phyloP scores from a whole-genome alignment of 129 eudicot species.

The Rutidosis leptorrhynchoides region DNA sequence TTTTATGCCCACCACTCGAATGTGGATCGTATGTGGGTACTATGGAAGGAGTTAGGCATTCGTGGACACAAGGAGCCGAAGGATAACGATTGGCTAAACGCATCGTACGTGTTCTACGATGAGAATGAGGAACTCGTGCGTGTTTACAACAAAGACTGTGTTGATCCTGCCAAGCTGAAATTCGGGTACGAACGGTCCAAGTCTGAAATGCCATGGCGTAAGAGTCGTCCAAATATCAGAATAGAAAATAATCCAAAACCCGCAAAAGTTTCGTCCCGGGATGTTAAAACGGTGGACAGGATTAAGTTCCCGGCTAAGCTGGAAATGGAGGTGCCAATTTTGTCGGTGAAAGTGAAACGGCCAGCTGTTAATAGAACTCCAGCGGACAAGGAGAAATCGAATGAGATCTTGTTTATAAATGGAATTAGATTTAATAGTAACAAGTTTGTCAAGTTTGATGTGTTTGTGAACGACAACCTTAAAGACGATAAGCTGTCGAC shows the following conservation, averaged over 20 bases:
- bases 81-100: conserved; percentile 38
- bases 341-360: conserved; percentile 38
- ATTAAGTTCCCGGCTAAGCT: conserved; percentile 31
- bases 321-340: conserved; percentile 26
- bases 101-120: conserved; percentile 46
- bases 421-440: conserved; percentile 23
- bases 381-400: conserved; percentile 41
- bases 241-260: no score
- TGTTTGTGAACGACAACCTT: conserved; percentile 44
- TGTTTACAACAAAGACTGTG: conserved; percentile 15
- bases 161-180: neutral
- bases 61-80: conserved; percentile 23
- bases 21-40: conserved; percentile 25
- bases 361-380: conserved; percentile 37
- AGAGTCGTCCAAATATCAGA: conserved; percentile 8
- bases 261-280: no score
- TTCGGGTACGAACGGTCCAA: neutral
- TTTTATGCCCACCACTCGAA: conserved; percentile 43
- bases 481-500: conserved; percentile 16
- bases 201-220: neutral
- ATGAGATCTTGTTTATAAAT: conserved; percentile 44
- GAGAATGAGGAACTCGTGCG: conserved; percentile 35
- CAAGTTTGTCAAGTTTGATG: conserved; percentile 32
- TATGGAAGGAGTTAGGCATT: conserved; percentile 6
- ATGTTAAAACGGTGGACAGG: neutral